Evolutionary conservation across 2,329 filamentous ascomycete genomes (phyloP), one percentile per base, ranked within the genome.

Genomic region (Coleophoma cylindrospora): DNA sequence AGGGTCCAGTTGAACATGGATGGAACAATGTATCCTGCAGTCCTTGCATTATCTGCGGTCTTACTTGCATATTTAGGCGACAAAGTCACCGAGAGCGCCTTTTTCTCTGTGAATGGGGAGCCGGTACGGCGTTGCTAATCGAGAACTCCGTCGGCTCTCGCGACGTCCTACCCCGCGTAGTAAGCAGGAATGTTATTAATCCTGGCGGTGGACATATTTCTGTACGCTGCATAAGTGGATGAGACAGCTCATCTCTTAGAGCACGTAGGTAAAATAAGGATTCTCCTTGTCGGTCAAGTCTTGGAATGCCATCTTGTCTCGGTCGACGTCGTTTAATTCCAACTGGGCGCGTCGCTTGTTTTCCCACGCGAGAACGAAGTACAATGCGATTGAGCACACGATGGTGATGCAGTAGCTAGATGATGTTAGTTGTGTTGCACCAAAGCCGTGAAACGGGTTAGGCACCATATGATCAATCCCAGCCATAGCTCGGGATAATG

Each of bases 401-500:
- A 90, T 85, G 4, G 83, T 84, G 54, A 90, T 83, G 46, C 79
- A 79, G 60, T 89, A 89, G 58, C 81, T 84, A 49, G 3, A 32
- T 45, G 27, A 17, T 10, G 27, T 53, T 40, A 63, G 48, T 62
- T 52, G 17, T 52, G 33, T 19, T 22, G 6, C 14, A 27, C 9
- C 36, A 43, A 17, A 32, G 3, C 43, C 21, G 34, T 6, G 5
- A 49, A 14, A 54, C 17, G 22, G 21, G 15, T 22, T 13, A 44
- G 68, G 54, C 53, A 77, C 69, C 75, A 80, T 11, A 80, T 77
- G 8, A 89, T 87, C 52, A 91, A 62, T 0, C 85, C 85, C 1
- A 78, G 70, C 86, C 86, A 90, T 9, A 90, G 62, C 57, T 81
- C 79, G 0, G 87, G 86, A 60, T 90, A 90, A 65, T 90, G 87